Evolutionary conservation across 768 basidiomycete species (phyloP).

Genomic region (Tricholomella constricta): DNA sequence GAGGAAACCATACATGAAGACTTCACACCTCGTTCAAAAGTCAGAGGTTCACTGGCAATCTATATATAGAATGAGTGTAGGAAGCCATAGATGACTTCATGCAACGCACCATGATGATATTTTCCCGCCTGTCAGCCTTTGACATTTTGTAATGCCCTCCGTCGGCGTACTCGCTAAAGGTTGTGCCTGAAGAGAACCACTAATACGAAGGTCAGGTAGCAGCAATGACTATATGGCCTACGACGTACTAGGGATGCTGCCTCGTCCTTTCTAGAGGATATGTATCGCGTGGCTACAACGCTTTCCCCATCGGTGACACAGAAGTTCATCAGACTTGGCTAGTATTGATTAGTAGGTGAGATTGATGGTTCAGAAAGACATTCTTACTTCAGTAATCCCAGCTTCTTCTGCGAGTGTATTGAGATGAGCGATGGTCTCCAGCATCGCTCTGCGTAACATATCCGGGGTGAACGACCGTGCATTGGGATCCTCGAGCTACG

Average conservation of each 20-base stretch:
- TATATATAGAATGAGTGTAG: constrained; percentile 26
- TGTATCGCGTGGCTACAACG: constrained; percentile 93
- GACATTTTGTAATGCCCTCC: constrained; percentile 95
- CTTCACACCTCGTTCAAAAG: constrained; percentile 83
- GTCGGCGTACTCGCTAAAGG: constrained; percentile 86
- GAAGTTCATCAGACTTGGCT: constrained; percentile 94
- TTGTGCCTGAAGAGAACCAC: constrained; percentile 96
- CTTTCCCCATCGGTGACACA: constrained; percentile 95
- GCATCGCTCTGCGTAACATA: constrained; percentile 81
- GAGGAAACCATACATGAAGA: constrained; percentile 6
- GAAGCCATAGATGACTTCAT: constrained; percentile 13
- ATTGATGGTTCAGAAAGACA: background rate
- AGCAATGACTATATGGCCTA: background rate
- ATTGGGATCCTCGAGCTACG: constrained; percentile 77
- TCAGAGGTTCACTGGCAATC: constrained; percentile 92
- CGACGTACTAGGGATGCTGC: constrained; percentile 80
- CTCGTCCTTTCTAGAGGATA: constrained; percentile 88
- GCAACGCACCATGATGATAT: constrained; percentile 80
- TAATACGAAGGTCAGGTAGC: constrained; percentile 27
- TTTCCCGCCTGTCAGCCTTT: constrained; percentile 93
- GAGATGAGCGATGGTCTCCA: constrained; percentile 79
- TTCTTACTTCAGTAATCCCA: constrained; percentile 66
- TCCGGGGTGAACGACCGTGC: constrained; percentile 74
- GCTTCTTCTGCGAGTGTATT: constrained; percentile 76
- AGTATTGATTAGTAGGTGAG: background rate